Evolutionary conservation across 192 early-diverging fungal genomes (phyloP).

Genomic region (Phlyctochytrium planicorne): DNA sequence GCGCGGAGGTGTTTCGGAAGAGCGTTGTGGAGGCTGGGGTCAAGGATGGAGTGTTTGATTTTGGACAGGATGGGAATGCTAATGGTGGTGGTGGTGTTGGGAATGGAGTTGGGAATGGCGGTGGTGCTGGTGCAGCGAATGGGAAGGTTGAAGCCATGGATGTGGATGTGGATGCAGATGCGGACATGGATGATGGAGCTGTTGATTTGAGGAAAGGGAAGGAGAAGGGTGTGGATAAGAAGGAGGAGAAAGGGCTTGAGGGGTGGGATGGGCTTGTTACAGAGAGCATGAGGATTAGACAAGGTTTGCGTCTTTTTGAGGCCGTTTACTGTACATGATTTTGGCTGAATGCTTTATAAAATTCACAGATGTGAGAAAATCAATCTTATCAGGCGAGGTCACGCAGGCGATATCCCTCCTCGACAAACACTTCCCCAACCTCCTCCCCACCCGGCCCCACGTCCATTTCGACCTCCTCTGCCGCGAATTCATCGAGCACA

Average conservation of each 20-base stretch:
- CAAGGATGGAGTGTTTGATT: conserved; percentile 11
- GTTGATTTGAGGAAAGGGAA: too few species aligned
- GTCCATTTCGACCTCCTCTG: conserved; percentile 79
- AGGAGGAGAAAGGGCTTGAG: too few species aligned
- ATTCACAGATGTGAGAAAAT: conserved; percentile 50
- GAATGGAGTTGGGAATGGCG: conserved; percentile 33
- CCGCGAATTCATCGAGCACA: conserved; percentile 85
- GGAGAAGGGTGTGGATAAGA: not conserved
- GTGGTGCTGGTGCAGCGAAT: conserved; percentile 25
- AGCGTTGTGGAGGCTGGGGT: not conserved
- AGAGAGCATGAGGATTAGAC: too few species aligned
- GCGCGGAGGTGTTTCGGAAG: conserved; percentile 64
- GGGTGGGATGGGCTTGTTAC: too few species aligned
- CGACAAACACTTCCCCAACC: conserved; percentile 64
- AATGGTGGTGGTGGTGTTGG: conserved; percentile 25
- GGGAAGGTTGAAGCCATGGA: conserved; percentile 2
- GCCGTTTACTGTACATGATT: too few species aligned
- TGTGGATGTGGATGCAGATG: conserved; percentile 11
- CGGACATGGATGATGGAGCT: too few species aligned
- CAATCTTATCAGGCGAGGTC: conserved; percentile 73
- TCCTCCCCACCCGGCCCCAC: conserved; percentile 61
- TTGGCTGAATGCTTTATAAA: too few species aligned
- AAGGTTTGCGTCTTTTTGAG: conserved; percentile 4
- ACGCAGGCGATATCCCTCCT: conserved; percentile 68
- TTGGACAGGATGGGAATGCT: conserved; percentile 24